These are phyloP conservation scores for Allantophomopsis lycopodina DNA, from an alignment of 2,329 filamentous ascomycete species.

Conservation along the genomic window DNA sequence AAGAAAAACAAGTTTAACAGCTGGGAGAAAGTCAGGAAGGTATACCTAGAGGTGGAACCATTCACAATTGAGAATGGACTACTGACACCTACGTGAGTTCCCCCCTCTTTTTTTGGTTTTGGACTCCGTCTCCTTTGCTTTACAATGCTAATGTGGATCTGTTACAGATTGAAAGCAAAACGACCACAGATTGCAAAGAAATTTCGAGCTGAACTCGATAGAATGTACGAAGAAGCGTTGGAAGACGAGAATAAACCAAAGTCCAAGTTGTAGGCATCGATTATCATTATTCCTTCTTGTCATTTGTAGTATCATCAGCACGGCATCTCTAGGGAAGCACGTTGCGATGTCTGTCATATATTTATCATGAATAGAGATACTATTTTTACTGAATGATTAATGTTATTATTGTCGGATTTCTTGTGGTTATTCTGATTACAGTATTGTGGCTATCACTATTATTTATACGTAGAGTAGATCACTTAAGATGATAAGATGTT, in stretches of 20 bases:
- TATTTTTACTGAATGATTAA: no score
- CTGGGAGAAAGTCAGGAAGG: conserved; percentile 70
- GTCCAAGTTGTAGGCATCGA: conserved; percentile 27
- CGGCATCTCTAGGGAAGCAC: no score
- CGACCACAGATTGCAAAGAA: conserved; percentile 50
- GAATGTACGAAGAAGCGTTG: conserved; percentile 18
- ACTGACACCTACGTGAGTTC: conserved; percentile 74
- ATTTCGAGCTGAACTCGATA: conserved; percentile 15
- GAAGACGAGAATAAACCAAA: conserved; percentile 20
- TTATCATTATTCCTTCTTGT: no score
- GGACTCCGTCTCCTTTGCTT: not conserved
- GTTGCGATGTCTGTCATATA: no score
- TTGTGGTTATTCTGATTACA: no score
- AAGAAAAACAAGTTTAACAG: conserved; percentile 82
- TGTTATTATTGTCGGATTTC: no score
- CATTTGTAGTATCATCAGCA: no score
- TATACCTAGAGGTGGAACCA: conserved; percentile 69
- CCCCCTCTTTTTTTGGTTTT: not conserved
- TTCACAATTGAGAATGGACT: conserved; percentile 91
- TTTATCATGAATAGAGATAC: no score
- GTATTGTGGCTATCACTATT: no score
- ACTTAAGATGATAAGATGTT: no score
- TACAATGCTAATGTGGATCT: not conserved
- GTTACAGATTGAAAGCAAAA: conserved; percentile 53
- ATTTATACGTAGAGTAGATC: no score